Base-by-base conservation (phyloP, 352 stramenopile genomes). In the Globisporangium irregulare region DNA sequence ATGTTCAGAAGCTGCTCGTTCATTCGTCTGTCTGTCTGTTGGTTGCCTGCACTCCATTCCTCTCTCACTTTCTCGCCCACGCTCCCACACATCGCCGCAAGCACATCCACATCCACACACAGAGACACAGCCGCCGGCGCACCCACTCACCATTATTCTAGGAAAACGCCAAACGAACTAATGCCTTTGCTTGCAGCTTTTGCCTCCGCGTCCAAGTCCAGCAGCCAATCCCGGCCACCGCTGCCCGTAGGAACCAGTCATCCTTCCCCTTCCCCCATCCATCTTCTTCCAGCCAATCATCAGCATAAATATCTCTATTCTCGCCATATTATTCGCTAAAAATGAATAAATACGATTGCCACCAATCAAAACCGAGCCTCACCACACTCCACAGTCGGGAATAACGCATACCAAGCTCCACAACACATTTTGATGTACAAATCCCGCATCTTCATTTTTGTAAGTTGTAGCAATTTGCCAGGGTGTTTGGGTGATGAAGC, bases 131-230 rank as follows among this genome's bases (percentile, higher is more conserved):
- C 25, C 54, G 15, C 29, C 18, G 59, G 29, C 24, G 65, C 55
- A 14, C 46, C 34, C 34, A 81, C 84, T 69, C 75, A 93, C 85
- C 85, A 93, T 93, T 89, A 81, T 80, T 89, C 78, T 82, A 87
- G 81, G 80, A 80, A 90, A 90, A 90, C 81, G 85, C 85, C 73
- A 93, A 93, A 93, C 85, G 83, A 88, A 93, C 80, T 90, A 89
- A 83, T 86, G 79, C 70, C 51, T 71, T 34, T 36, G 24, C 12
- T 8, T 29, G 24, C 50, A 54, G 67, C 46, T 69, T 70, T 68
- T 51, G 58, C 43, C 48, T 36, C 24, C 57, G 41, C n/a, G 18
- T 12, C 18, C 41, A 15, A 55, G 20, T 46, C 50, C 66, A 57
- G 51, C 60, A 66, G 71, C 70, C 76, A 68, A 72, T 72, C 73